A percentile compares a stretch with the other conserved stretches of the same genome.
Conservation (phyloP, 495 filamentous ascomycete genomes). For the Mytilinidion resinicola region DNA sequence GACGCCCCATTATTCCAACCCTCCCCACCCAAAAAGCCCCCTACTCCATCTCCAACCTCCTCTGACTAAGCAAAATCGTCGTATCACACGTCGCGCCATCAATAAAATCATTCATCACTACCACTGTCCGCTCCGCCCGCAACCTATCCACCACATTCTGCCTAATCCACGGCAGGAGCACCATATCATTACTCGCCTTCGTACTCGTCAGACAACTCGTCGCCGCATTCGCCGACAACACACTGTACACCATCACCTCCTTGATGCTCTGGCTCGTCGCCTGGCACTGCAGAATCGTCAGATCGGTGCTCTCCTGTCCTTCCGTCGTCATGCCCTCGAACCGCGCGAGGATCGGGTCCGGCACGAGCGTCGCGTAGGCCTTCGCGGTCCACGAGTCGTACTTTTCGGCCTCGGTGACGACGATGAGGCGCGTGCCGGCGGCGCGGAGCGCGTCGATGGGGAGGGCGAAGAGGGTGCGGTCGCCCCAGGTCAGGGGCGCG, state of each 20-base stretch:
- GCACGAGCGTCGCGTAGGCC: conserved; percentile 43
- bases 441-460: conserved; percentile 38
- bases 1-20: too few species aligned
- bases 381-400: conserved; percentile 45
- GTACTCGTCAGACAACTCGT: conserved; percentile 43
- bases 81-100: conserved; percentile 47
- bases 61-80: conserved; percentile 37
- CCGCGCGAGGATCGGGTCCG: conserved; percentile 39
- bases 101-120: conserved; percentile 49
- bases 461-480: conserved; percentile 7
- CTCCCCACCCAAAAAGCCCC: too few species aligned
- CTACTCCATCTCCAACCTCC: conserved; percentile 29
- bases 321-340: conserved; percentile 37
- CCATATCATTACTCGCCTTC: conserved; percentile 42
- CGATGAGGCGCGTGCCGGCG: conserved; percentile 40
- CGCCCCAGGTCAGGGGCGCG: conserved; percentile 2
- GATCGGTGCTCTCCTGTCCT: conserved; percentile 36
- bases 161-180: conserved; percentile 44
- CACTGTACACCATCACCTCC: conserved; percentile 40
- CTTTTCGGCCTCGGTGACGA: conserved; percentile 40
- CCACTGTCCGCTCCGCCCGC: conserved; percentile 37
- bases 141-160: conserved; percentile 37
- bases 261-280: conserved; percentile 45
- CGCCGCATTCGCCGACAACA: conserved; percentile 38
- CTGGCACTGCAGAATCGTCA: conserved; percentile 48